phyloP scores from a whole-genome alignment of 192 early-diverging fungal genomes.

The Entrophospora sp. region DNA sequence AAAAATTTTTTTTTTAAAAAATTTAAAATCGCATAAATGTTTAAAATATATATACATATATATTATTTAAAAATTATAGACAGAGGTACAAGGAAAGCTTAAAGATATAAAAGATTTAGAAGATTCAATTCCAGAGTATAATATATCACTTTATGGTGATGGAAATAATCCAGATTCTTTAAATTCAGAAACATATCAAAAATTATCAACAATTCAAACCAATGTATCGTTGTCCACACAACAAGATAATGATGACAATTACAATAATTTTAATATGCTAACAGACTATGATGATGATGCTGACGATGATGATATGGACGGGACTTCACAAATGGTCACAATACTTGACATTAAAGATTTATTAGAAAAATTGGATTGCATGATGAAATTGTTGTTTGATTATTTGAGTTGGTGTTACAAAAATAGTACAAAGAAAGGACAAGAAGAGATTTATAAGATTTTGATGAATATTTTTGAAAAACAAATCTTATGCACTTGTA shows the following conservation, averaged over 20 bases:
- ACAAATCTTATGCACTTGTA: conserved; percentile 75
- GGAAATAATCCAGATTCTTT: not conserved
- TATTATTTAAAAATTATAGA: conserved; percentile 29
- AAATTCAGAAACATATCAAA: conserved; percentile 12
- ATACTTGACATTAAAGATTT: conserved; percentile 42
- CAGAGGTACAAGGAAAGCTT: conserved; percentile 84
- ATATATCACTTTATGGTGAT: not conserved
- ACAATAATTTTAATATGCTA: conserved; percentile 31
- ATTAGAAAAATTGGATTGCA: conserved; percentile 63
- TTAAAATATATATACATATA: not conserved
- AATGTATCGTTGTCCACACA: conserved; percentile 7
- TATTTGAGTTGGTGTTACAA: conserved; percentile 41
- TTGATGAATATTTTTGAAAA: conserved; percentile 74
- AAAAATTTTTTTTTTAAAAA: not conserved
- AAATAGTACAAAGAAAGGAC: conserved; percentile 22
- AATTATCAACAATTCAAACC: conserved; percentile 23
- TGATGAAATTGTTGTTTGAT: conserved; percentile 57
- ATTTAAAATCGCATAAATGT: not conserved
- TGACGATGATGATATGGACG: conserved; percentile 32
- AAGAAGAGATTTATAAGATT: conserved; percentile 51
- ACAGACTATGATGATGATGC: conserved; percentile 32
- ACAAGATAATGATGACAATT: conserved; percentile 8
- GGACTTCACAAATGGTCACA: conserved; percentile 29
- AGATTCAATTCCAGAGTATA: conserved; percentile 22
- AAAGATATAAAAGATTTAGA: conserved; percentile 73